These are phyloP conservation scores for Cucurbita maxima DNA, from an alignment of 306 rosid species.

Conservation along the genomic window DNA sequence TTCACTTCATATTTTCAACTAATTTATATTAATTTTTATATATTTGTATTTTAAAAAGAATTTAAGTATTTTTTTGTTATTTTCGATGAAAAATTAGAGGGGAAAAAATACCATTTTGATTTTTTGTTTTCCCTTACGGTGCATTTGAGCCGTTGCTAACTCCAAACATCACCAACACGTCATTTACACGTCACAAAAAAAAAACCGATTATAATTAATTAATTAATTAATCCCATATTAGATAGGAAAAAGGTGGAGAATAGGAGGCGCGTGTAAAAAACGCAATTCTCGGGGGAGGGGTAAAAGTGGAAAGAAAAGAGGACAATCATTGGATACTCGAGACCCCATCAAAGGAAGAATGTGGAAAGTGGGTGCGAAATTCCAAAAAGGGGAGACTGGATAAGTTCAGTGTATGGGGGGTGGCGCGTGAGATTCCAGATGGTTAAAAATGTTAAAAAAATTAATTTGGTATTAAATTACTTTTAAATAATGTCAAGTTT, in stretches of 20 bases:
- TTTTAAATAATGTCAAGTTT: no score
- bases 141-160: background rate
- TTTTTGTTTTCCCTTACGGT: no score
- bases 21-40: no score
- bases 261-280: background rate
- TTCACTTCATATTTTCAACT: background rate
- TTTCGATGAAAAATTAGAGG: background rate
- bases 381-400: background rate
- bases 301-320: background rate
- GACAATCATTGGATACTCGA: conserved; percentile 5
- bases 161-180: background rate
- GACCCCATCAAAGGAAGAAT: background rate
- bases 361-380: conserved; percentile 6
- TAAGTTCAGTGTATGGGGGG: background rate
- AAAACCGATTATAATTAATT: background rate
- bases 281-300: background rate
- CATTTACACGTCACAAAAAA: background rate
- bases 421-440: background rate
- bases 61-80: no score
- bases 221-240: background rate
- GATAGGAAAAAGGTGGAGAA: background rate
- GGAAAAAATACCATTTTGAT: no score
- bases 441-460: no score
- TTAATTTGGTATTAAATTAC: no score
- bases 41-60: no score